phyloP scores from a whole-genome alignment of 2,329 filamentous ascomycete species.

The Aspergillus pseudotamarii region DNA sequence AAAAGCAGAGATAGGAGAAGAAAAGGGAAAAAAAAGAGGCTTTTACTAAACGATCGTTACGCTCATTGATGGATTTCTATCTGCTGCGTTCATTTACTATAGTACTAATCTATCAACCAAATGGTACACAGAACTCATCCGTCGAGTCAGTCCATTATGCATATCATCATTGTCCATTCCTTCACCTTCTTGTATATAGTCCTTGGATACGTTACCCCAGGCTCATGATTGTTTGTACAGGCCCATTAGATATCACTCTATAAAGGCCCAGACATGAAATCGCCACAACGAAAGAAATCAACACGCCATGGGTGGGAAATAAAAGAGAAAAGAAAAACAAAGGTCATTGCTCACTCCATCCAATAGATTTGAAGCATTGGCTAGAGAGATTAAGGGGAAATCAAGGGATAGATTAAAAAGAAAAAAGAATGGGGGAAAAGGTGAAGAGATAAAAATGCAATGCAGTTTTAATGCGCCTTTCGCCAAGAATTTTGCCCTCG shows the following conservation, averaged over 20 bases:
- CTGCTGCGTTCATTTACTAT: slow-evolving; percentile 5
- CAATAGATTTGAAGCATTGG: slow-evolving; percentile 2
- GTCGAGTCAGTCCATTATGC: slow-evolving; percentile 17
- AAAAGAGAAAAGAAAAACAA: slow-evolving; percentile 14
- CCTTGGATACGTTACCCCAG: slow-evolving; percentile 14
- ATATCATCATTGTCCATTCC: slow-evolving; percentile 18
- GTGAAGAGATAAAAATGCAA: slow-evolving; percentile 11
- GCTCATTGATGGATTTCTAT: neutral
- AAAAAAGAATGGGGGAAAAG: slow-evolving; percentile 6
- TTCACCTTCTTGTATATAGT: slow-evolving; percentile 14
- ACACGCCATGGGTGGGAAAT: slow-evolving; percentile 3
- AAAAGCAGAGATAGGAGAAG: too few species aligned
- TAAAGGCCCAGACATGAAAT: slow-evolving; percentile 12
- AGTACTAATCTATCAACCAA: slow-evolving; percentile 7
- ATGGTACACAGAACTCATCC: slow-evolving; percentile 19
- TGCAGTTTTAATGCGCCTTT: slow-evolving; percentile 28
- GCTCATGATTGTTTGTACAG: slow-evolving; percentile 5
- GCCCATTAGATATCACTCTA: slow-evolving; percentile 16
- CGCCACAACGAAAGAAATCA: slow-evolving; percentile 12
- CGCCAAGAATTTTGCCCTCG: slow-evolving; percentile 22
- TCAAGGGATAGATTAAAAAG: slow-evolving; percentile 14
- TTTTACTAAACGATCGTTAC: neutral
- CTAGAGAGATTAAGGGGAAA: slow-evolving; percentile 9
- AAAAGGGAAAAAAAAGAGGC: neutral
- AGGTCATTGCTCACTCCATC: slow-evolving; percentile 7